Conservation (phyloP, 2,329 filamentous ascomycete genomes). For the Penicillium sp. region DNA sequence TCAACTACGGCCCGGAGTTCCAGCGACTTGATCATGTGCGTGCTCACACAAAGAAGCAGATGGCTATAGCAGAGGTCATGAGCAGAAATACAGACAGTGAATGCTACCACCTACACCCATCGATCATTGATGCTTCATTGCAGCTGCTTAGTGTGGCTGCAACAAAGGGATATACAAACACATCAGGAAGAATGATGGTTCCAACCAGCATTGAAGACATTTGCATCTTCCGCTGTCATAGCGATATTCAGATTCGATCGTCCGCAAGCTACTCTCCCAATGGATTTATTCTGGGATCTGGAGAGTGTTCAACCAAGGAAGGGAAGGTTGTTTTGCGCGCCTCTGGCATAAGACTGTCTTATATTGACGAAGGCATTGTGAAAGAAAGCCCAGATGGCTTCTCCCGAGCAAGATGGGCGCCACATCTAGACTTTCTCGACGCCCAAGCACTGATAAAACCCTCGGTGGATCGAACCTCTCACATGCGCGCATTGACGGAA, state of each 20-base stretch:
- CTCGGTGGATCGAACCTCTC: conserved; percentile 5
- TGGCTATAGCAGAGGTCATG: conserved; percentile 8
- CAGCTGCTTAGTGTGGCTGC: conserved; percentile 27
- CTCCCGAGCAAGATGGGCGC: conserved; percentile 17
- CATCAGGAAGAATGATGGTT: conserved; percentile 20
- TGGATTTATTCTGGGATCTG: conserved; percentile 11
- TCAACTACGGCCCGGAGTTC: conserved; percentile 21
- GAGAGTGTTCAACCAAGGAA: conserved; percentile 2
- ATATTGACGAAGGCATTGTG: background rate
- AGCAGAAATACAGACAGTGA: conserved; percentile 3
- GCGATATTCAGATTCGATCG: conserved; percentile 5
- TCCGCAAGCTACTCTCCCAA: conserved; percentile 12
- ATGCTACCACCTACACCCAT: conserved; percentile 27
- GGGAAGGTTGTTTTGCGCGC: conserved; percentile 10
- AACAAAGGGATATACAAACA: conserved; percentile 21
- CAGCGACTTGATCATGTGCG: conserved; percentile 13
- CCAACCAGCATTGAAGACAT: conserved; percentile 28
- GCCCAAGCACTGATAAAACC: conserved; percentile 14
- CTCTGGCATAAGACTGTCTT: conserved; percentile 14
- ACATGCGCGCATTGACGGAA: conserved; percentile 9
- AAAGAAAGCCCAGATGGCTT: background rate
- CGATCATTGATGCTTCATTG: conserved; percentile 23
- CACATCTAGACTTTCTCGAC: conserved; percentile 22
- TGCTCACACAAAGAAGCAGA: conserved; percentile 6
- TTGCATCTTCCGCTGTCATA: conserved; percentile 12